Percentiles rank a stretch among this genome's conserved stretches.
phyloP scores from a whole-genome alignment of 2,329 filamentous ascomycete genomes.

The Colletotrichum sp. region DNA sequence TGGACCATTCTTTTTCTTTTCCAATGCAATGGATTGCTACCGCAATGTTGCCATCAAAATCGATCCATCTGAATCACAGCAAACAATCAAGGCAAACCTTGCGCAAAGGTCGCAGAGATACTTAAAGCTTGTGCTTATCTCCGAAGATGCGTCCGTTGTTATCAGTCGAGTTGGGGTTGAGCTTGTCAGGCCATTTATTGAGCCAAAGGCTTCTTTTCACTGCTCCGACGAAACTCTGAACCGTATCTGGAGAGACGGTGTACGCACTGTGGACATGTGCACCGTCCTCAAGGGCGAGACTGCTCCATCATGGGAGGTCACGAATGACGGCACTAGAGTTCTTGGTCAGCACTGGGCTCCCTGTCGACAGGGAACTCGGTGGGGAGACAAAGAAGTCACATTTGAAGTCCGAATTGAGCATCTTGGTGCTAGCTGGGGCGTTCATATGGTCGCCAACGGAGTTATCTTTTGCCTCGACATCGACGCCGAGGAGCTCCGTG shows the following conservation, averaged over 20 bases:
- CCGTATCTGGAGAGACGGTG: slow-evolving; percentile 2
- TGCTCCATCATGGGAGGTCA: neutral
- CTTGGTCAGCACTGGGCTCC: slow-evolving; percentile 10
- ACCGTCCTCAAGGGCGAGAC: slow-evolving; percentile 5
- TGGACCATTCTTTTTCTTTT: slow-evolving; percentile 12
- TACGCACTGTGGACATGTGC: slow-evolving; percentile 10
- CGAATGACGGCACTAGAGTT: neutral
- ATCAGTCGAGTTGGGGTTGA: neutral
- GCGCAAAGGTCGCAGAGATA: slow-evolving; percentile 5
- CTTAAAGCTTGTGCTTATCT: neutral
- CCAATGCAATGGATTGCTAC: slow-evolving; percentile 17
- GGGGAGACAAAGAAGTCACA: neutral
- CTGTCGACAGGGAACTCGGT: slow-evolving; percentile 10
- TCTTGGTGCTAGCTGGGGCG: slow-evolving; percentile 10
- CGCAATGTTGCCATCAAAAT: neutral
- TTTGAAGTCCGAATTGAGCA: neutral
- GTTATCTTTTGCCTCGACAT: slow-evolving; percentile 11
- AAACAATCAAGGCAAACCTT: neutral
- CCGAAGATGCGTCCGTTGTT: neutral
- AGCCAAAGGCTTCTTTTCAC: neutral
- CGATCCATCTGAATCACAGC: neutral
- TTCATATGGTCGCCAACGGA: slow-evolving; percentile 19
- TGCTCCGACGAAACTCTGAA: slow-evolving; percentile 6
- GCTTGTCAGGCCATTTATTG: neutral
- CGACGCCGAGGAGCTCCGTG: neutral